Base-by-base conservation (phyloP, 495 filamentous ascomycete genomes). In the Tuber calosporum region DNA sequence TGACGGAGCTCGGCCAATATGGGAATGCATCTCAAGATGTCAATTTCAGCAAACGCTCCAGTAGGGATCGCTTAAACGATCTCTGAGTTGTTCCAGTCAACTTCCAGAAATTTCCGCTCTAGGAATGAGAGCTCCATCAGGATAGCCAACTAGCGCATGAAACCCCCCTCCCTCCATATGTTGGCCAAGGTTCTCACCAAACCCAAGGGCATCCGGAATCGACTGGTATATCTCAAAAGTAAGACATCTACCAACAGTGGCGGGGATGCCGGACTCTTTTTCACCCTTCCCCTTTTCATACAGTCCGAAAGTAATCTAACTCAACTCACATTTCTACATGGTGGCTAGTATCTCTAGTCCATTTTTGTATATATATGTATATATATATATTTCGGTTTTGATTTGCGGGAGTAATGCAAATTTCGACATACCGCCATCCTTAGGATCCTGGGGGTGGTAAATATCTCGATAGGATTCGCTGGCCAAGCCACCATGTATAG, bases 321-420 rank as follows among this genome's bases (percentile, higher is more conserved):
- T 62, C 53, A 62, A 30, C 53, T 34, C 53, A 62, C 53, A 62
- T 62, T 62, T 62, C 13, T 9, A 5, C 53, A 62, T 62, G 13
- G 34, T 30, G 26, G 26, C 53, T 26, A 62, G 53, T 30, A 62
- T 62, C 53, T 62, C 53, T 17, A 17, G 26, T 30, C 13, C 13
- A 5, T 62, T 17, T 62, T 34, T n/a, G n/a, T n/a, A n/a, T n/a
- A n/a, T n/a, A n/a, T n/a, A 26, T 53, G 11, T 43, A 43, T 53
- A 53, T 62, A 62, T 62, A 62, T 62, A 62, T 62, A 62, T 62
- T 62, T 62, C 53, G 13, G 34, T 62, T 62, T 62, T 62, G 26
- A 62, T 62, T 62, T 4, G 53, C 0, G 8, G 26, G 19, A 34
- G 53, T 62, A 30, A 62, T 62, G 17, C 34, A 62, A 34, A 34